Percentiles rank a stretch among this genome's conserved stretches.
Conservation (phyloP, 2,329 filamentous ascomycete species). For the Stachybotrys chlorohalonatus region DNA sequence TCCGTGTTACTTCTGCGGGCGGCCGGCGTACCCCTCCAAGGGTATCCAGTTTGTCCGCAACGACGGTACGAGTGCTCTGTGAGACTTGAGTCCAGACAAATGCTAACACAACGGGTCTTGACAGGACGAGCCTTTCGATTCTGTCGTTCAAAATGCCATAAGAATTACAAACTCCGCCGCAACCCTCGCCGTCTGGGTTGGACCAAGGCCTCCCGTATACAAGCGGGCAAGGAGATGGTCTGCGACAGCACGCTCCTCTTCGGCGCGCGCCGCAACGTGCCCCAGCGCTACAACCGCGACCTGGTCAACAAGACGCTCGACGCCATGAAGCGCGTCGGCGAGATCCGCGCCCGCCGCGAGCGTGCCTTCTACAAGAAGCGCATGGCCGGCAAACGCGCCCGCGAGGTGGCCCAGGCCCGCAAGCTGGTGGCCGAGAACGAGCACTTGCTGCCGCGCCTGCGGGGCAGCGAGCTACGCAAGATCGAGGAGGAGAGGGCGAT, state of each 20-base stretch:
- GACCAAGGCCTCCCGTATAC: constrained; percentile 86
- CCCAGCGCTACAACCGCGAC: constrained; percentile 91
- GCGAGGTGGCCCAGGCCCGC: constrained; percentile 68
- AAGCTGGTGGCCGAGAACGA: constrained; percentile 87
- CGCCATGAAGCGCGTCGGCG: constrained; percentile 83
- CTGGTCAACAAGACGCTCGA: constrained; percentile 78
- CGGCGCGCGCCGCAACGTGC: constrained; percentile 85
- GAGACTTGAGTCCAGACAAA: neutral
- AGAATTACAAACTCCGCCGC: constrained; percentile 93
- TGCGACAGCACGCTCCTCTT: constrained; percentile 93
- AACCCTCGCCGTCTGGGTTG: constrained; percentile 95
- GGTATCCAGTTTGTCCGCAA: constrained; percentile 44
- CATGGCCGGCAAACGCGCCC: constrained; percentile 83
- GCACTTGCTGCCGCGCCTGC: constrained; percentile 74
- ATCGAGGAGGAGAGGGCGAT: constrained; percentile 37
- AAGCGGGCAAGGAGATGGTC: constrained; percentile 75
- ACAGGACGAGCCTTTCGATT: constrained; percentile 44
- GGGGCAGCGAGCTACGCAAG: constrained; percentile 51
- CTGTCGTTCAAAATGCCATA: constrained; percentile 51
- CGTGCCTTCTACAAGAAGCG: constrained; percentile 88
- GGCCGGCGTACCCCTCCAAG: constrained; percentile 46
- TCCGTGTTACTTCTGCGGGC: constrained; percentile 36
- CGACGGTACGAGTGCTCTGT: constrained; percentile 24
- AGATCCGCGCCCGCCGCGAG: constrained; percentile 78
- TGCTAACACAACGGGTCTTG: neutral